A percentile compares a stretch with the other conserved stretches of the same genome.
phyloP scores from a whole-genome alignment of 2,329 filamentous ascomycete genomes.

The Dactylonectria macrodidyma region DNA sequence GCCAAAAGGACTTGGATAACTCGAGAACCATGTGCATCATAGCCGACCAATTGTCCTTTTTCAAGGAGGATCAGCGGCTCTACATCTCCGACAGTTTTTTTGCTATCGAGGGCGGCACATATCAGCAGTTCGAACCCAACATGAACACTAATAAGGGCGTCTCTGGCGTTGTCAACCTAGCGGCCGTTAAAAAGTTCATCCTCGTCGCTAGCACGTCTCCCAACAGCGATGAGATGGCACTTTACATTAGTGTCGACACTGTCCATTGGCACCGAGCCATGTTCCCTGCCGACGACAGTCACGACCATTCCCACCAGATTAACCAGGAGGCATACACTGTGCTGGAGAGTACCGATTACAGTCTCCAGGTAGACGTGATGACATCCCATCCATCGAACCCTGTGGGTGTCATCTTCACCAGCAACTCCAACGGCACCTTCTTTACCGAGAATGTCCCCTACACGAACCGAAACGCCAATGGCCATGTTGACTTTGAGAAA shows the following conservation, averaged over 20 bases:
- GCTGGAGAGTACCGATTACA: slow-evolving; percentile 96
- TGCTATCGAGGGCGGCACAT: slow-evolving; percentile 61
- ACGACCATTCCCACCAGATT: slow-evolving; percentile 77
- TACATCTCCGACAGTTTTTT: slow-evolving; percentile 90
- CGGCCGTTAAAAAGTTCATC: slow-evolving; percentile 87
- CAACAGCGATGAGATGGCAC: slow-evolving; percentile 89
- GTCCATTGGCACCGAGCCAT: slow-evolving; percentile 91
- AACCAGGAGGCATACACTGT: slow-evolving; percentile 93
- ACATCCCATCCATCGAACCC: slow-evolving; percentile 74
- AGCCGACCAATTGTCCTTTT: slow-evolving; percentile 78
- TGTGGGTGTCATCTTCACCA: slow-evolving; percentile 93
- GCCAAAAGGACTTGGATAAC: slow-evolving; percentile 74
- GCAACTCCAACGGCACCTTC: slow-evolving; percentile 97
- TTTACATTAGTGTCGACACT: slow-evolving; percentile 90
- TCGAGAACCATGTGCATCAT: slow-evolving; percentile 86
- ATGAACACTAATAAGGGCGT: slow-evolving; percentile 82
- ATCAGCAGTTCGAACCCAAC: slow-evolving; percentile 80
- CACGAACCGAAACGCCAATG: slow-evolving; percentile 84
- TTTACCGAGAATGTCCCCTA: slow-evolving; percentile 94
- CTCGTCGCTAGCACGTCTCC: slow-evolving; percentile 86
- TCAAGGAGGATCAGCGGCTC: slow-evolving; percentile 82
- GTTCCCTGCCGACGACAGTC: slow-evolving; percentile 84
- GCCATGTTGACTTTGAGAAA: slow-evolving; percentile 95
- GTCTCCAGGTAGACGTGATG: slow-evolving; percentile 96
- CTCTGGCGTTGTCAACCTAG: slow-evolving; percentile 85